Conservation (phyloP, 2,329 filamentous ascomycete species). For the Shiraia sp. region DNA sequence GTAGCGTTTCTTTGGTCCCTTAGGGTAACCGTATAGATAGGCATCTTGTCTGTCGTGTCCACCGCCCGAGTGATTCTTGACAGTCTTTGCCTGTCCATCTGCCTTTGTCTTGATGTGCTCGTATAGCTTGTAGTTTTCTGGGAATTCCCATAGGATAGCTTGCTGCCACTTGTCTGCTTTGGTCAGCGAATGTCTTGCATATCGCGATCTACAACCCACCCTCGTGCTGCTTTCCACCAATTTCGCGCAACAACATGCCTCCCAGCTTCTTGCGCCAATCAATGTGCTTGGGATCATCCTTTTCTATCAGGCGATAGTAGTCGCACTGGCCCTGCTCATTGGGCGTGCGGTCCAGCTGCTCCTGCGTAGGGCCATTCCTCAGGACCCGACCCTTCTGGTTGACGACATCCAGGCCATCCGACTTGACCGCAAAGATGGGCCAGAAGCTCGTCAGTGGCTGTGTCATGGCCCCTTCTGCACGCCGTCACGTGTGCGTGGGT, state of each 20-base stretch:
- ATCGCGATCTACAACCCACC: constrained; percentile 16
- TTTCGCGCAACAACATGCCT: constrained; percentile 59
- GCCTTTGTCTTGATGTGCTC: constrained; percentile 61
- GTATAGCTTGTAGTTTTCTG: constrained; percentile 61
- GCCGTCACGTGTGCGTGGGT: background rate
- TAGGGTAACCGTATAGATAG: constrained; percentile 64
- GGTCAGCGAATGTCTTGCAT: constrained; percentile 35
- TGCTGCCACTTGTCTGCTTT: constrained; percentile 41
- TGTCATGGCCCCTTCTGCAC: constrained; percentile 27
- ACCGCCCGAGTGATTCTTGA: constrained; percentile 55
- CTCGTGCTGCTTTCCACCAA: constrained; percentile 46
- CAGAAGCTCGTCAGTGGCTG: constrained; percentile 51
- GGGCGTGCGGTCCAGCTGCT: constrained; percentile 57
- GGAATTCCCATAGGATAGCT: constrained; percentile 58
- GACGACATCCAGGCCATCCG: constrained; percentile 55
- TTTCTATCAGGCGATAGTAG: constrained; percentile 57
- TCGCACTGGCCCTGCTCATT: constrained; percentile 58
- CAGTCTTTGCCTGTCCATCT: constrained; percentile 52
- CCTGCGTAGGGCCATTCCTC: constrained; percentile 57
- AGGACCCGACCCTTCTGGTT: constrained; percentile 53
- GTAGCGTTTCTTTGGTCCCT: constrained; percentile 60
- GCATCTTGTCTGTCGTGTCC: constrained; percentile 61
- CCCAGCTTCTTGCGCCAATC: constrained; percentile 64
- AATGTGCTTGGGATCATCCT: constrained; percentile 57
- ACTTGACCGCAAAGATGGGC: constrained; percentile 53